These are phyloP conservation scores for Cyberlindnera sargentensis DNA, from an alignment of 805 yeast genomes.

Conservation along the genomic window DNA sequence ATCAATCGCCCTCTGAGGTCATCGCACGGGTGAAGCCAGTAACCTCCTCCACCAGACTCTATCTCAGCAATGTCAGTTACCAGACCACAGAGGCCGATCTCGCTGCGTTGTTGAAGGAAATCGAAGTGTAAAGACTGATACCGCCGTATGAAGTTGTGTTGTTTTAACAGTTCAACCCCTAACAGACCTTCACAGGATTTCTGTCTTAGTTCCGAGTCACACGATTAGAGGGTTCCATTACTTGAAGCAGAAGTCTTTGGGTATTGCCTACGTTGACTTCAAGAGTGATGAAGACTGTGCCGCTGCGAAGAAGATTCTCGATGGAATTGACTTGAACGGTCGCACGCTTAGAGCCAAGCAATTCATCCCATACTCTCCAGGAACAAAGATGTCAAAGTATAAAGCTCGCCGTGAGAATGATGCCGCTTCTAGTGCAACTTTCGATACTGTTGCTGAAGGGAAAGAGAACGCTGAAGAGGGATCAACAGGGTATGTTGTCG, in stretches of 20 bases:
- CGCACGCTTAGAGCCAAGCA: constrained; percentile 33
- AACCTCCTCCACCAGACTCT: constrained; percentile 31
- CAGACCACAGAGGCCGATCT: constrained; percentile 48
- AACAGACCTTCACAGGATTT: constrained; percentile 12
- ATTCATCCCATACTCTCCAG: constrained; percentile 37
- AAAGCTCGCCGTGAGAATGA: constrained; percentile 1
- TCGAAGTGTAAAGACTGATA: constrained; percentile 34
- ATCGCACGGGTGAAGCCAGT: neutral
- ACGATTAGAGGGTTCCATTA: constrained; percentile 40
- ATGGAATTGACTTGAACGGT: constrained; percentile 49
- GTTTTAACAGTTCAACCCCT: neutral
- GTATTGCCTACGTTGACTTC: constrained; percentile 81
- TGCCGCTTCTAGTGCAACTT: neutral
- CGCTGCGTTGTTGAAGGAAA: constrained; percentile 35
- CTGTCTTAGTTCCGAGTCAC: constrained; percentile 48
- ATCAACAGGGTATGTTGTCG: neutral
- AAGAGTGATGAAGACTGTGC: constrained; percentile 55
- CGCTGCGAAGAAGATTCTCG: constrained; percentile 54
- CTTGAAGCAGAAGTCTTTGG: constrained; percentile 40
- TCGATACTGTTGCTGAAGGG: neutral
- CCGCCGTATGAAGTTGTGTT: constrained; percentile 2
- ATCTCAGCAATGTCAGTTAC: constrained; percentile 48
- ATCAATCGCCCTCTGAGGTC: neutral
- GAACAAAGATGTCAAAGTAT: constrained; percentile 10
- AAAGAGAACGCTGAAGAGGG: neutral